A percentile compares a stretch with the other conserved stretches of the same genome.
Evolutionary conservation across 495 filamentous ascomycete species (phyloP).

Genomic region (Mytilinidion resinicola): DNA sequence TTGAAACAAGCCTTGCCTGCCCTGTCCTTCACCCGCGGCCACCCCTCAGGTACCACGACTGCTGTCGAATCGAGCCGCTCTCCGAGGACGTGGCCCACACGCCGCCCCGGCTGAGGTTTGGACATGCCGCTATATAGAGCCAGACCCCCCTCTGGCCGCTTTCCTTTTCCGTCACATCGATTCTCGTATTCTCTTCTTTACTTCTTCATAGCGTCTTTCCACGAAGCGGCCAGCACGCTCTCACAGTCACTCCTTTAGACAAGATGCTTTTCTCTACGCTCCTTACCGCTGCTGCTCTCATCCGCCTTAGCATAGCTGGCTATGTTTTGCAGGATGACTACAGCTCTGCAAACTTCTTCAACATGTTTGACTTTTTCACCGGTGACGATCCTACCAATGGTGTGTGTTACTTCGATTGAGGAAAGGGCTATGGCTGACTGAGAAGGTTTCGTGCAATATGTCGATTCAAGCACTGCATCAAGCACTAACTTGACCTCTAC

Average conservation of each 20-base stretch:
- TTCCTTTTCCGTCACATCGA: not conserved
- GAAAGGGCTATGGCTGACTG: not conserved
- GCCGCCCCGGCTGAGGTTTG: not conserved
- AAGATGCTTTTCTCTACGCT: constrained; percentile 44
- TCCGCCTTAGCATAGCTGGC: constrained; percentile 40
- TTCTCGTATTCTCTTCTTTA: not conserved
- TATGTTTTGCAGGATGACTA: constrained; percentile 46
- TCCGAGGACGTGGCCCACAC: not conserved
- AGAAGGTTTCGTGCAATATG: constrained; percentile 34
- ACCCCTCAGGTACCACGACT: constrained; percentile 11
- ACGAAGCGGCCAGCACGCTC: not conserved
- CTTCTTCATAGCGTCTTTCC: not conserved
- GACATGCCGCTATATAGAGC: not conserved
- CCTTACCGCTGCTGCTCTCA: constrained; percentile 39
- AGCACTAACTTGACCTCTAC: constrained; percentile 28
- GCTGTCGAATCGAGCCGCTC: constrained; percentile 17
- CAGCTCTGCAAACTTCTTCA: constrained; percentile 45
- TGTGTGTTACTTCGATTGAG: not conserved
- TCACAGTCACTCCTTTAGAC: constrained; percentile 25
- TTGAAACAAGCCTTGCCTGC: constrained; percentile 23
- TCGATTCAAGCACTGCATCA: constrained; percentile 28
- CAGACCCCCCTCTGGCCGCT: not conserved
- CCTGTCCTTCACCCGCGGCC: constrained; percentile 16
- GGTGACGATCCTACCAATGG: constrained; percentile 35
- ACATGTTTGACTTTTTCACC: constrained; percentile 47